Evolutionary conservation across 768 basidiomycete genomes (phyloP).

Genomic region (Rhodocollybia butyracea): DNA sequence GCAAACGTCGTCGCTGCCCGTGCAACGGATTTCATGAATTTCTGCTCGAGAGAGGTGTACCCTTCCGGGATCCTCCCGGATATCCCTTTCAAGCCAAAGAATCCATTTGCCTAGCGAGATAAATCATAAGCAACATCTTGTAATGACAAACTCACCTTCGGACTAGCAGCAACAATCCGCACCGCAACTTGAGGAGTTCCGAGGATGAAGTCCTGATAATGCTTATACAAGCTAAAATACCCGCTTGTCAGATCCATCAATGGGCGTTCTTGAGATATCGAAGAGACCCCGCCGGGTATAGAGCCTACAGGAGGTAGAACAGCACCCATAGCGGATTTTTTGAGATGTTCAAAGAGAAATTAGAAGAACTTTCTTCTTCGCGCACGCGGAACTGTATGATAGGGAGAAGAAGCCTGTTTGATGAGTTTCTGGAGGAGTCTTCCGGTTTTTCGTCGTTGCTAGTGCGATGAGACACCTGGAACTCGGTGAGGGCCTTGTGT

Average conservation of each 20-base stretch:
- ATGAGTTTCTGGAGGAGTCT: neutral
- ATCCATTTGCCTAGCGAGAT: constrained; percentile 82
- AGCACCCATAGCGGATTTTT: constrained; percentile 9
- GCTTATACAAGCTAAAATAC: constrained; percentile 85
- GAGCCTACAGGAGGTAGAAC: neutral
- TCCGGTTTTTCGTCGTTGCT: neutral
- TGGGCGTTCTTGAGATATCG: constrained; percentile 26
- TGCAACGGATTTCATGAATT: constrained; percentile 69
- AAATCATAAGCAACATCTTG: neutral
- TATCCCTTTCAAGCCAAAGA: constrained; percentile 83
- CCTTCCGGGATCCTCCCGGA: constrained; percentile 95
- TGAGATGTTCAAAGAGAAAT: constrained; percentile 54
- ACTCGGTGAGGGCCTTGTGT: constrained; percentile 46
- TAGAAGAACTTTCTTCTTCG: constrained; percentile 74
- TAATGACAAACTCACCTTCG: constrained; percentile 52
- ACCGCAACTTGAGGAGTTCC: constrained; percentile 53
- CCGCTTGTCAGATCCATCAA: constrained; percentile 86
- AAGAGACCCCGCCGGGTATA: neutral
- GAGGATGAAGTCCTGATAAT: constrained; percentile 74
- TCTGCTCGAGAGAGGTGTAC: constrained; percentile 84
- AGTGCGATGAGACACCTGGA: constrained; percentile 45
- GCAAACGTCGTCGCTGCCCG: constrained; percentile 43
- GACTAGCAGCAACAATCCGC: constrained; percentile 80
- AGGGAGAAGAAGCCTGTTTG: constrained; percentile 62
- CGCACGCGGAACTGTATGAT: constrained; percentile 85